Conservation (phyloP, 2,329 filamentous ascomycete species). For the Ceratocystis colombiana region DNA sequence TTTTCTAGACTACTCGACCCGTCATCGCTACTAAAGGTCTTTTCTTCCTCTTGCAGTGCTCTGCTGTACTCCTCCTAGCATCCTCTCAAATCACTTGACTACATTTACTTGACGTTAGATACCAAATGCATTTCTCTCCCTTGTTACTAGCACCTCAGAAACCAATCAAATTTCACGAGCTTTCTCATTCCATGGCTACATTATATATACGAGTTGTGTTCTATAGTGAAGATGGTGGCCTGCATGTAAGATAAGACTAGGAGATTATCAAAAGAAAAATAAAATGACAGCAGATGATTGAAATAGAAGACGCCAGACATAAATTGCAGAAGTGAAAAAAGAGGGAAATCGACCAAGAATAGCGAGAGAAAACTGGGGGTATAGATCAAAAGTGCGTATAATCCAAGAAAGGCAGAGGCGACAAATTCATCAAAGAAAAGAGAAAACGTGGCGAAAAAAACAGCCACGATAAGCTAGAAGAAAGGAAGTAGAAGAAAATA, state of each 20-base stretch:
- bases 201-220: not conserved
- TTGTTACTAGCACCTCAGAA: not conserved
- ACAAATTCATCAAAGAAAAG: slow-evolving; percentile 5
- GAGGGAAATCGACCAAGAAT: not conserved
- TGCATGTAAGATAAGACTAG: not conserved
- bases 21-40: slow-evolving; percentile 33
- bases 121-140: not conserved
- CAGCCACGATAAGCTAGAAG: not conserved
- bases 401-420: slow-evolving; percentile 1
- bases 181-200: not conserved
- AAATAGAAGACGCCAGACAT: not conserved
- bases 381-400: slow-evolving; percentile 1
- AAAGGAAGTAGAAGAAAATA: not conserved
- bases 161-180: too few relatives aligned
- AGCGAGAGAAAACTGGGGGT: not conserved
- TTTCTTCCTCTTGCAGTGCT: not conserved
- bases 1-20: slow-evolving; percentile 33
- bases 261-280: not conserved
- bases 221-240: not conserved
- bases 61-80: not conserved
- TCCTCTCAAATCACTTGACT: not conserved
- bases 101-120: not conserved
- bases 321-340: not conserved
- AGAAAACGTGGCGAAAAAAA: not conserved
- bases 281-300: not conserved